Evolutionary conservation across 805 yeast species (phyloP).

Genomic region (Zygosaccharomyces siamensis): DNA sequence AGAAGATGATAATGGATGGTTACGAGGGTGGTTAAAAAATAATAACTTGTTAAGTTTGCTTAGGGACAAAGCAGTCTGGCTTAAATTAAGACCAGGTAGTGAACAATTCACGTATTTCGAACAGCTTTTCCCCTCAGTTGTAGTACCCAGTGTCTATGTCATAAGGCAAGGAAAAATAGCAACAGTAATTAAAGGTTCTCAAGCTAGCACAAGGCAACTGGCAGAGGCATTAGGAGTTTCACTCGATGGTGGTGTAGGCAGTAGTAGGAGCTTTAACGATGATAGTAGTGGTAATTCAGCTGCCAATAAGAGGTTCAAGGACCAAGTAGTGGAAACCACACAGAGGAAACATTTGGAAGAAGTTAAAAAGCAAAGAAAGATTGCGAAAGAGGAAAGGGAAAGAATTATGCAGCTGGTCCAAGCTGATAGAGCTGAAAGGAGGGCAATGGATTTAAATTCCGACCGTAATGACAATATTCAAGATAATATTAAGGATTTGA

Average conservation of each 20-base stretch:
- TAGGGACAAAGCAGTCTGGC: conserved; percentile 33
- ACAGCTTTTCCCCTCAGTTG: conserved; percentile 50
- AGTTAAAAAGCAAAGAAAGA: conserved; percentile 19
- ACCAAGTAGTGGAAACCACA: conserved; percentile 38
- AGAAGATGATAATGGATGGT: conserved; percentile 28
- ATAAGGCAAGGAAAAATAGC: conserved; percentile 46
- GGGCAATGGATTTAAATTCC: conserved; percentile 16
- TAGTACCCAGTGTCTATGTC: conserved; percentile 53
- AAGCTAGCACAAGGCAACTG: conserved; percentile 10
- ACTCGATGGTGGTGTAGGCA: conserved; percentile 2
- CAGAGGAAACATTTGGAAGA: conserved; percentile 29
- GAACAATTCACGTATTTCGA: conserved; percentile 45
- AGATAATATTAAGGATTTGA: conserved; percentile 30
- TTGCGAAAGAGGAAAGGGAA: conserved; percentile 47
- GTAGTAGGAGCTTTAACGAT: neutral
- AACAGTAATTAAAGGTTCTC: conserved; percentile 39
- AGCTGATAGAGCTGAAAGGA: conserved; percentile 37
- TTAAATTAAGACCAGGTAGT: conserved; percentile 40
- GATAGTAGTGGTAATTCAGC: neutral
- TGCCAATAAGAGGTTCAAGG: conserved; percentile 33
- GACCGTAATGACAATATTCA: conserved; percentile 17
- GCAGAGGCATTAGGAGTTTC: conserved; percentile 1
- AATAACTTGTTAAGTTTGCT: conserved; percentile 14
- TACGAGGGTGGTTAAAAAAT: conserved; percentile 23
- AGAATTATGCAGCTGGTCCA: conserved; percentile 48